Conservation (phyloP, 306 rosid genomes). For the Fragaria ananassa region DNA sequence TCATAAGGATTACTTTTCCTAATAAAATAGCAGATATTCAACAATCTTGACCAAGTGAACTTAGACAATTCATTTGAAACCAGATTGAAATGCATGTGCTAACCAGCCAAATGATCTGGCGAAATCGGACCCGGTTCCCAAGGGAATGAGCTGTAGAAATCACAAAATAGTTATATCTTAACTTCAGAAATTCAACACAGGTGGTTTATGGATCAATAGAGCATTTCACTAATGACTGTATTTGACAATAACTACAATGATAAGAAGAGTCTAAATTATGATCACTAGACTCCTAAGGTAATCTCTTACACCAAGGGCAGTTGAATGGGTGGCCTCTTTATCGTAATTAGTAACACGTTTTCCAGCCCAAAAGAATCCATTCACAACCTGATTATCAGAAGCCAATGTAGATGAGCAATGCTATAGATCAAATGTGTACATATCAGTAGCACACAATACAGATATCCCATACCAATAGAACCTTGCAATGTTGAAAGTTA, state of each 20-base stretch:
- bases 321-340: slow-evolving; percentile 52
- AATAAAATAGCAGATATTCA: slow-evolving; percentile 26
- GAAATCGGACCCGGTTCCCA: slow-evolving; percentile 96
- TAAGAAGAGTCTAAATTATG: slow-evolving; percentile 8
- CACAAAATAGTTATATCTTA: slow-evolving; percentile 25
- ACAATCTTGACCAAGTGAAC: slow-evolving; percentile 17
- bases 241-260: not conserved
- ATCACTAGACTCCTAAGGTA: slow-evolving; percentile 16
- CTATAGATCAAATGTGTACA: not conserved
- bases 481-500: not conserved
- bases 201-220: slow-evolving; percentile 2
- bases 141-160: slow-evolving; percentile 79
- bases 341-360: slow-evolving; percentile 63
- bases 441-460: not conserved
- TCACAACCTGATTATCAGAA: slow-evolving; percentile 68
- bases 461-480: not conserved
- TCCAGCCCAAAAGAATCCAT: slow-evolving; percentile 97
- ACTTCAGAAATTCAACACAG: slow-evolving; percentile 23
- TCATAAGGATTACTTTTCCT: slow-evolving; percentile 87
- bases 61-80: slow-evolving; percentile 7
- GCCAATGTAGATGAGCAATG: slow-evolving; percentile 9
- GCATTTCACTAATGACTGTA: slow-evolving; percentile 18
- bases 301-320: slow-evolving; percentile 93
- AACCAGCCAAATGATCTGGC: slow-evolving; percentile 88
- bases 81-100: slow-evolving; percentile 28